These are phyloP conservation scores for Heliamphora pulchella DNA, from an alignment of 179 eudicot species.

Conservation along the genomic window DNA sequence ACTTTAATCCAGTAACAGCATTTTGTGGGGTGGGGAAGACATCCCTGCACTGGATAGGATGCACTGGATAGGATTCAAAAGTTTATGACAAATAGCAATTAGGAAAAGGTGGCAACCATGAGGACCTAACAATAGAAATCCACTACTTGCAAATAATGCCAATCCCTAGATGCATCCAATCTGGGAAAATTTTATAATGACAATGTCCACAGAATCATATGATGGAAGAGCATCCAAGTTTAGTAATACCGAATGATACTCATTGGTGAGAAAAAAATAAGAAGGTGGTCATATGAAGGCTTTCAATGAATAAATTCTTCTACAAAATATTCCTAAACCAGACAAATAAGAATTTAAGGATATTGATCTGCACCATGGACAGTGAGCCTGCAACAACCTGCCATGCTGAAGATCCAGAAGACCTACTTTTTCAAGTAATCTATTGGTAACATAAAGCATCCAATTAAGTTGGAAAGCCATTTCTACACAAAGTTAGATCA, in stretches of 20 bases:
- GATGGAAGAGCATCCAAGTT: background rate
- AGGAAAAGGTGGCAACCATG: background rate
- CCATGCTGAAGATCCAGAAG: background rate
- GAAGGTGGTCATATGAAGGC: background rate
- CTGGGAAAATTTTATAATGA: background rate
- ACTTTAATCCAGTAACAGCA: background rate
- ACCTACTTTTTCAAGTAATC: background rate
- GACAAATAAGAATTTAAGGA: background rate
- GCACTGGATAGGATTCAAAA: background rate
- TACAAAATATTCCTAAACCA: background rate
- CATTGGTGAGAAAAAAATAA: background rate
- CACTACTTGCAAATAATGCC: background rate
- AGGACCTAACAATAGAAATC: background rate
- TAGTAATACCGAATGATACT: background rate
- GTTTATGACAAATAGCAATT: background rate
- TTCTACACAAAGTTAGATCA: constrained; percentile 4
- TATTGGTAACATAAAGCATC: background rate
- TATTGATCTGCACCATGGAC: background rate
- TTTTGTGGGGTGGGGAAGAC: background rate
- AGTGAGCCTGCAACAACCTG: background rate
- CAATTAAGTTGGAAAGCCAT: background rate
- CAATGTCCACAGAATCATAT: background rate
- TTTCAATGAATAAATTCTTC: background rate
- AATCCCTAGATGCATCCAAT: background rate
- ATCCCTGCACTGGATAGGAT: too few relatives aligned